A percentile compares a stretch with the other conserved stretches of the same genome.
phyloP scores from a whole-genome alignment of 2,329 filamentous ascomycete genomes.

The Aspergillus felis region DNA sequence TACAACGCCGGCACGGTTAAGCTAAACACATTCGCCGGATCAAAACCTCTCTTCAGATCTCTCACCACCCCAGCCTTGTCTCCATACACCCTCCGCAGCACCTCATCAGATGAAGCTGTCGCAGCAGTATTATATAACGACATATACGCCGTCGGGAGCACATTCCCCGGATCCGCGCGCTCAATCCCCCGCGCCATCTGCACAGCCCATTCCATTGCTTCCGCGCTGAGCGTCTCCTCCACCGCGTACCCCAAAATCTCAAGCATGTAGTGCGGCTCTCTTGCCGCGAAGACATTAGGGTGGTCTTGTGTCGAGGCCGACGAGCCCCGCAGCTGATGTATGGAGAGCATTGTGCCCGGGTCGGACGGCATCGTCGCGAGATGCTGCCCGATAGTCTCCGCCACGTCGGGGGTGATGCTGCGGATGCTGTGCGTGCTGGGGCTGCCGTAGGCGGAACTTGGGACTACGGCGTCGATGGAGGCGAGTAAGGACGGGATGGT shows the following conservation, averaged over 20 bases:
- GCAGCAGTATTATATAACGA: constrained; percentile 7
- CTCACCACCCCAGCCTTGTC: constrained; percentile 11
- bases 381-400: constrained; percentile 4
- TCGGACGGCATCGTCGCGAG: constrained; percentile 2
- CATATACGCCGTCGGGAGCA: constrained; percentile 15
- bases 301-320: constrained; percentile 3
- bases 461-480: constrained; percentile 1
- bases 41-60: constrained; percentile 12
- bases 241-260: constrained; percentile 12
- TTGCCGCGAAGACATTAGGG: constrained; percentile 11
- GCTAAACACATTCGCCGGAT: constrained; percentile 13
- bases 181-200: constrained; percentile 4
- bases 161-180: constrained; percentile 3
- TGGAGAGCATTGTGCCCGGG: constrained; percentile 9
- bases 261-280: constrained; percentile 19
- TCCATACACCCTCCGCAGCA: constrained; percentile 16
- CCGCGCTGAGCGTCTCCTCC: not conserved
- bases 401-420: constrained; percentile 5
- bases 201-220: constrained; percentile 8
- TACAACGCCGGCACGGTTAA: no score
- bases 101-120: not conserved
- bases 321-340: constrained; percentile 16
- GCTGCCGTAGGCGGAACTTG: constrained; percentile 1
- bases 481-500: constrained; percentile 9
- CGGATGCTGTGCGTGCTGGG: constrained; percentile 6